Evolutionary conservation across 139 green algal genomes (phyloP), one percentile per base, ranked within the genome.

Genomic region (Chloropicon primus): DNA sequence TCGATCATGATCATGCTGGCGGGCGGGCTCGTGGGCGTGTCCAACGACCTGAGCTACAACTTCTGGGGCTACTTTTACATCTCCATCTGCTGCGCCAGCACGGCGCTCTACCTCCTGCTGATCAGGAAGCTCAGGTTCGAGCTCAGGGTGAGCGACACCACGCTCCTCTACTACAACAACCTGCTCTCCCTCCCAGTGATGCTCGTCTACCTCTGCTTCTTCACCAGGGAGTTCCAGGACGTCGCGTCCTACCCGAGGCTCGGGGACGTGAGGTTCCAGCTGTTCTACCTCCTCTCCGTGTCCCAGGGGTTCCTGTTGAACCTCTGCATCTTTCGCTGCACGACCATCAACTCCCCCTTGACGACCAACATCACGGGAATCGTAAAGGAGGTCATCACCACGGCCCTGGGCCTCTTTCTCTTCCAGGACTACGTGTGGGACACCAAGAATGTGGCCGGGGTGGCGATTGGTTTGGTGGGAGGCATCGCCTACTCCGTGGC

Each of bases 291-390:
- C 2, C 5, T 89, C 0, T 85, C 79, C 26, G 81, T 79, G 24
- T 85, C 78, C 24, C 86, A 90, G 72, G 86, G 82, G 10, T 87
- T 88, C 75, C 76, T 90, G 54, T 75, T 90, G 26, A 90, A 90
- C 77, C 71, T 90, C 21, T 87, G 82, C 82, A 90, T 90, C 72
- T 90, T 88, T 79, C 72, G 83, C 10, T 62, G 41, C 41, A 62
- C 41, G 10, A 62, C 41, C 41, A 62, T 62, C 41, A 62, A 62
- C 41, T 62, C 41, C 41, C 41, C 41, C 10, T 17, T 62, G 41
- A 62, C 41, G 10, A 62, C 41, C 41, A 62, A 62, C 41, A 62
- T 62, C 41, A 62, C 41, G 41, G 41, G 41, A 62, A 62, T 62
- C 41, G 41, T 62, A 17, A 62, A 62, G 41, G 41, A 62, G 41